phyloP scores from a whole-genome alignment of 202 grass and related monocot species.

The Zoysia matrella region DNA sequence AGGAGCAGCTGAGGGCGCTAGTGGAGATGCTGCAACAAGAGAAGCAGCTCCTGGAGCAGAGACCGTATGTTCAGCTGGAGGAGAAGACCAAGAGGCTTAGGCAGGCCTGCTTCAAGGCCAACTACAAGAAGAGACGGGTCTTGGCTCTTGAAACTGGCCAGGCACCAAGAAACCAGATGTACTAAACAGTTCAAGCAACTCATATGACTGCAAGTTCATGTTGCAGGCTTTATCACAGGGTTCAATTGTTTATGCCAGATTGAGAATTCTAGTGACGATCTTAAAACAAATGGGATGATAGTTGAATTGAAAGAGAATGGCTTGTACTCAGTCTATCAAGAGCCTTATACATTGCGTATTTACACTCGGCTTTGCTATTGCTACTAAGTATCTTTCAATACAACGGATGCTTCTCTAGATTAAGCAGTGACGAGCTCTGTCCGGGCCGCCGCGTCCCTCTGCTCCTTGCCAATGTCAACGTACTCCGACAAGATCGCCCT shows the following conservation, averaged over 20 bases:
- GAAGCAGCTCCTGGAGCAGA: constrained; percentile 69
- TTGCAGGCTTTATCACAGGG: background rate
- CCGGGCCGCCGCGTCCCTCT: constrained; percentile 35
- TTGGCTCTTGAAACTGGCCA: constrained; percentile 37
- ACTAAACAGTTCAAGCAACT: constrained; percentile 5
- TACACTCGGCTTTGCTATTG: constrained; percentile 7
- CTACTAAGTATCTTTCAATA: background rate
- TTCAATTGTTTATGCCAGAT: background rate
- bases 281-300: background rate
- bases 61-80: constrained; percentile 58
- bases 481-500: constrained; percentile 72
- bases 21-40: constrained; percentile 78
- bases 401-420: background rate
- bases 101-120: constrained; percentile 93
- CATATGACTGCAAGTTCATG: background rate
- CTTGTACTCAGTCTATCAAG: background rate
- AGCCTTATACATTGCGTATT: background rate
- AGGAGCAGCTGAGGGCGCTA: constrained; percentile 47
- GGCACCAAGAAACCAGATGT: background rate
- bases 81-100: constrained; percentile 78
- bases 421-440: constrained; percentile 56
- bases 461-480: constrained; percentile 50
- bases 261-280: background rate
- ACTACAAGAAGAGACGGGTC: constrained; percentile 82
- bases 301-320: background rate